These are phyloP conservation scores for Euphrasia arctica DNA, from an alignment of 305 asterid genomes.

Conservation along the genomic window DNA sequence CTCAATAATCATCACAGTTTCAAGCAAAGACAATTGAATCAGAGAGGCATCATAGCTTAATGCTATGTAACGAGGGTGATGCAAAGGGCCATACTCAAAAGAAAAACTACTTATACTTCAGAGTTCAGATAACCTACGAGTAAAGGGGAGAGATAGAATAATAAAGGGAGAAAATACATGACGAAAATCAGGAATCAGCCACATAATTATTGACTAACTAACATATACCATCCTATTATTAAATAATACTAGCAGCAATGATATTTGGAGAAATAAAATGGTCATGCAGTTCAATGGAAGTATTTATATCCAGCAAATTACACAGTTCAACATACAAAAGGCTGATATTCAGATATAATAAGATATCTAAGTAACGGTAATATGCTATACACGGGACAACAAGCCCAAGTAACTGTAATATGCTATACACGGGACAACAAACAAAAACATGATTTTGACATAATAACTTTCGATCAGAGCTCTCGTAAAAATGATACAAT, in stretches of 20 bases:
- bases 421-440: not conserved
- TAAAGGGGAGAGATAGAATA: not conserved
- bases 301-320: not conserved
- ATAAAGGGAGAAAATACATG: conserved; percentile 20
- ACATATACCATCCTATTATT: conserved; percentile 15
- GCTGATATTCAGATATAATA: too few species aligned
- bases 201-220: conserved; percentile 17
- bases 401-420: not conserved
- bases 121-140: not conserved
- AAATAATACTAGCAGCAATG: conserved; percentile 17
- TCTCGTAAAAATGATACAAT: not conserved
- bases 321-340: too few species aligned
- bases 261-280: conserved; percentile 10
- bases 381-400: not conserved
- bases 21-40: conserved; percentile 15
- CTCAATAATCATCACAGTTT: conserved; percentile 7
- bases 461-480: not conserved
- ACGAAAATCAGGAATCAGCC: not conserved
- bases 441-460: not conserved
- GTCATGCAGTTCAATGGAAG: not conserved
- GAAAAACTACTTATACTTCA: conserved; percentile 6
- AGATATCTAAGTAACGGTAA: not conserved
- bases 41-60: conserved; percentile 6
- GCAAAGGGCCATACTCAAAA: conserved; percentile 13
- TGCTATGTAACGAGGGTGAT: conserved; percentile 5